phyloP scores from a whole-genome alignment of 75 land plant species.

The Pseudotsuga menziesii region DNA sequence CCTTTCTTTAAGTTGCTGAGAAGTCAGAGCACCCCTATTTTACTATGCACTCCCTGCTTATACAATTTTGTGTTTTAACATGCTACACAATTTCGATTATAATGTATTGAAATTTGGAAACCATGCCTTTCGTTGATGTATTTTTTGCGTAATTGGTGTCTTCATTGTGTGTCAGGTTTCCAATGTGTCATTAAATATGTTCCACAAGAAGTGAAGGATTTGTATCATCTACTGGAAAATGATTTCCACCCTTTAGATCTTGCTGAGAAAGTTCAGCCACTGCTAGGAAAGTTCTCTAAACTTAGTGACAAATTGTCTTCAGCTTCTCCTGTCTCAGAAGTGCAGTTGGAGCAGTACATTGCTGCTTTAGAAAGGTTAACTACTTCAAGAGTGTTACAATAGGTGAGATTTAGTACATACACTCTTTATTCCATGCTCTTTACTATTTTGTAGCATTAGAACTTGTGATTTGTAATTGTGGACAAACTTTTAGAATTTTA shows the following conservation, averaged over 20 bases:
- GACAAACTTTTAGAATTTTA: too few species aligned
- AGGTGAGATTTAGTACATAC: conserved; percentile 31
- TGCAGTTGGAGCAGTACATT: conserved; percentile 74
- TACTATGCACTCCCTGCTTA: too few species aligned
- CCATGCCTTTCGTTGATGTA: too few species aligned
- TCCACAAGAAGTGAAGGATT: conserved; percentile 83
- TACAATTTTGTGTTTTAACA: too few species aligned
- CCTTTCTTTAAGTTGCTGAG: too few species aligned
- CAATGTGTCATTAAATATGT: conserved; percentile 87
- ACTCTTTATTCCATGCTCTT: too few species aligned
- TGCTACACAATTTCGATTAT: too few species aligned
- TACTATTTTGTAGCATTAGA: too few species aligned
- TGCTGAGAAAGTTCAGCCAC: conserved; percentile 69
- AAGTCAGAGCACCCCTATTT: too few species aligned
- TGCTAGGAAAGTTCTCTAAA: conserved; percentile 63
- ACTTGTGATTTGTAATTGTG: too few species aligned
- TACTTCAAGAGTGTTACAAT: conserved; percentile 77
- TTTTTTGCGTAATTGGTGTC: too few species aligned
- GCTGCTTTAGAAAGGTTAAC: conserved; percentile 81
- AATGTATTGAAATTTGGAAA: too few species aligned
- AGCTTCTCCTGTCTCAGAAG: conserved; percentile 89
- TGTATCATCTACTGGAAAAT: conserved; percentile 74
- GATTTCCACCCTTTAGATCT: conserved; percentile 89
- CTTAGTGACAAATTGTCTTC: conserved; percentile 78
- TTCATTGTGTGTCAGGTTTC: conserved; percentile 33